Evolutionary conservation across 768 basidiomycete species (phyloP), one percentile per base, ranked within the genome.

Genomic region (Panellus pusillus): DNA sequence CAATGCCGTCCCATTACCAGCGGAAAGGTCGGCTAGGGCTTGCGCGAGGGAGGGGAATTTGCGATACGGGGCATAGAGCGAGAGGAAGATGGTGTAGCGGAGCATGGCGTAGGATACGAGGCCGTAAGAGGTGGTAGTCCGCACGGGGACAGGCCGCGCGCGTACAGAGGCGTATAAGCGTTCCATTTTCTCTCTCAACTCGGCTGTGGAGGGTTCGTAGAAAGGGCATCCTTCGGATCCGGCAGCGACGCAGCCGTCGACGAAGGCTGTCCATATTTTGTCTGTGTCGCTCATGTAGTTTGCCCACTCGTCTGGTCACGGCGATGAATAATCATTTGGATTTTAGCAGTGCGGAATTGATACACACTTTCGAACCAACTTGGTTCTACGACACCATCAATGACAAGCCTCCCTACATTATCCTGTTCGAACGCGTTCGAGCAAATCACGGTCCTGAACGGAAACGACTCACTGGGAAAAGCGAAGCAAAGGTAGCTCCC

Each of bases 191-290:
- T 61, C 61, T 3, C 62, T 55, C 18, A 78, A 71, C 3, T 66
- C 64, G 0, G 61, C 60, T 1, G 76, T 60, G 1, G 68, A 68
- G 0, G 72, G 64, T 9, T 74, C 70, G 59, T 70, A 74, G 62
- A 78, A 76, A 4, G 71, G 43, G 54, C 77, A 78, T 5, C 38
- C 45, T 7, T 50, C 37, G 0, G 72, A 71, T 0, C 76, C 77
- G 1, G 73, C 75, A 0, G 66, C 62, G 32, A 66, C 65, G 47
- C 77, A 78, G 14, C 64, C 65, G 4, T 64, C 59, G 46, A 70
- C 73, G 57, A 79, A 77, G 8, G 50, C 50, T 18, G 69, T 59
- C 55, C 75, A 56, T 0, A 64, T 62, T 54, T 75, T 72, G 19
- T 72, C 68, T 2, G 74, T 70, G 47, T 77, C 73, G 1, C 36